Base-by-base conservation (phyloP, 495 filamentous ascomycete genomes). In the Annulohypoxylon stygium region DNA sequence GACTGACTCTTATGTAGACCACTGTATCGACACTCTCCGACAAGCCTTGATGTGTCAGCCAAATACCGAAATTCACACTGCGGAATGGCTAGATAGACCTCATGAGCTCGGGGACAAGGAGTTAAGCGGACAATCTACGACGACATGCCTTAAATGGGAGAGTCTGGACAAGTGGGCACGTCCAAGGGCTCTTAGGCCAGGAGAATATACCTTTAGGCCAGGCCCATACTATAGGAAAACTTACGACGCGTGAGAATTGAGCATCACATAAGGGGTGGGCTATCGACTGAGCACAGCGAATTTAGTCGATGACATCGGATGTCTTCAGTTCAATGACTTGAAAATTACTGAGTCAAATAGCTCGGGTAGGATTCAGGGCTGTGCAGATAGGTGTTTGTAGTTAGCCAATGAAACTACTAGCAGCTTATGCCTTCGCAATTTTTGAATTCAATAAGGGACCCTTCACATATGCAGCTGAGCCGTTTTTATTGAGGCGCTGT, bases 1-100 rank as follows among this genome's bases (percentile, higher is more conserved):
- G 26, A 30, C 48, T 53, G 48, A 53, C 11, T 12, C 3, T 9
- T 7, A 9, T 2, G 7, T 26, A 82, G 81, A 77, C 14, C 81
- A 83, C 64, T 83, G 81, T 67, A 70, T 83, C 69, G 79, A 81
- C 23, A 67, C 68, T 4, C 67, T 83, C 39, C 80, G 80, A 25
- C 77, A 80, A 60, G 62, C 71, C 2, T 48, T 81, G 12, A 83
- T 81, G 77, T 83, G 81, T 69, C 73, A 80, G 20, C 76, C 76
- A 25, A 78, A 81, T 43, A 70, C 75, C 11, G 73, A 69, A 5
- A 20, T 79, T 8, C 73, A 79, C 64, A 71, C 65, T 2, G 58
- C 58, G 0, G 30, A 74, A 14, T 79, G 77, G 77, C 51, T 50
- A 12, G 64, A 74, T 11, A 48, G 73, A 25, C 47, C 48, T 14